Evolutionary conservation across 2,329 filamentous ascomycete species (phyloP).

Genomic region (Aspergillus awamori): DNA sequence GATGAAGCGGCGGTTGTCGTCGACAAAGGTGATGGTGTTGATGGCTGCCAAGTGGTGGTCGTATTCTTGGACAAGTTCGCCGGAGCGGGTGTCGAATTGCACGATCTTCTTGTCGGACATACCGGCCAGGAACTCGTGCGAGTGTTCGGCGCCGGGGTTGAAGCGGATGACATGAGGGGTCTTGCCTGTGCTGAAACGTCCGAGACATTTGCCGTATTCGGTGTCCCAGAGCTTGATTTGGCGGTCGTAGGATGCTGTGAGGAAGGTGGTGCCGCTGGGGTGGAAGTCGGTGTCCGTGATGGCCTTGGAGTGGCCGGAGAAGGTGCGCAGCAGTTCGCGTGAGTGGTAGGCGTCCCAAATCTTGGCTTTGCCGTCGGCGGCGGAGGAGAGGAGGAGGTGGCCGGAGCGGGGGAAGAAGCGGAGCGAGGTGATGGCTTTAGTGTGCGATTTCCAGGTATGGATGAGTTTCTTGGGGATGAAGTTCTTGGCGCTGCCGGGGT

Average conservation of each 20-base stretch:
- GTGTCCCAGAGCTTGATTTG: slow-evolving; percentile 99
- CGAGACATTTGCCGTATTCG: slow-evolving; percentile 85
- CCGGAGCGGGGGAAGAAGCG: slow-evolving; percentile 88
- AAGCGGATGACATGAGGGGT: slow-evolving; percentile 94
- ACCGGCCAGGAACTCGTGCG: slow-evolving; percentile 89
- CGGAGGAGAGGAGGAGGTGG: slow-evolving; percentile 85
- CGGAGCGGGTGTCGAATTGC: slow-evolving; percentile 86
- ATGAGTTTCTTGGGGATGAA: slow-evolving; percentile 94
- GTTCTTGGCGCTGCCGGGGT: slow-evolving; percentile 78
- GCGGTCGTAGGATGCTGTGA: slow-evolving; percentile 90
- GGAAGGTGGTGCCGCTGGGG: slow-evolving; percentile 76
- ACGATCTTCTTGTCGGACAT: slow-evolving; percentile 99
- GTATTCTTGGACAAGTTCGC: slow-evolving; percentile 91
- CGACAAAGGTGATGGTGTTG: slow-evolving; percentile 96
- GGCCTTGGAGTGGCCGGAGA: slow-evolving; percentile 84
- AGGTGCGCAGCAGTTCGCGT: slow-evolving; percentile 86
- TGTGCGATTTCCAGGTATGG: slow-evolving; percentile 84
- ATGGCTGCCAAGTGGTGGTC: slow-evolving; percentile 97
- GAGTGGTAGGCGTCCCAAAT: slow-evolving; percentile 94
- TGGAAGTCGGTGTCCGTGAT: slow-evolving; percentile 91
- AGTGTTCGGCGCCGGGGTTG: slow-evolving; percentile 75
- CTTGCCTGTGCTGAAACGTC: slow-evolving; percentile 89
- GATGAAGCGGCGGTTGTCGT: slow-evolving; percentile 93
- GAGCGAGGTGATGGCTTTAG: slow-evolving; percentile 82
- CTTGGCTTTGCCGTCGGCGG: slow-evolving; percentile 87